Conservation (phyloP, 768 basidiomycete genomes). For the Solioccasus polychromus region DNA sequence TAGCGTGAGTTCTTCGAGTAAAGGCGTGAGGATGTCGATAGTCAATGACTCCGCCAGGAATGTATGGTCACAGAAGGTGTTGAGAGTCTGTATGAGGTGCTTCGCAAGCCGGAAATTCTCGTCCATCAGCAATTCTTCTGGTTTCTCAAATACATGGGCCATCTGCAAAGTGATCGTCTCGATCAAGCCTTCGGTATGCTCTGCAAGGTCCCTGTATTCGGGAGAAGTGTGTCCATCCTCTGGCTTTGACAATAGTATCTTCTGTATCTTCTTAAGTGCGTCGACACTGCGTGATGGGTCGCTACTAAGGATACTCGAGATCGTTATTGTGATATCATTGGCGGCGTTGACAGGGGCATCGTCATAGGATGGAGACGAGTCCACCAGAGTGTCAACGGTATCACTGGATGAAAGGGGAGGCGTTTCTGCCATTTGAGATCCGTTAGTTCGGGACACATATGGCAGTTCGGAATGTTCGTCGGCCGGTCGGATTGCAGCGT, state of each 20-base stretch:
- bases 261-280: constrained; percentile 90
- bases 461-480: constrained; percentile 33
- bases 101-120: constrained; percentile 93
- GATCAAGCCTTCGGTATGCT: constrained; percentile 79
- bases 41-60: constrained; percentile 86
- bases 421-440: constrained; percentile 11
- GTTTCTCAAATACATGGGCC: constrained; percentile 86
- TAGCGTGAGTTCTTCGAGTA: constrained; percentile 90
- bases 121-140: constrained; percentile 66
- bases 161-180: constrained; percentile 90
- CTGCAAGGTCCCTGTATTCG: constrained; percentile 74
- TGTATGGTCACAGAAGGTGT: constrained; percentile 89
- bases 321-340: constrained; percentile 75
- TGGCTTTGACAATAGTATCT: constrained; percentile 72
- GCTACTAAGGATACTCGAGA: constrained; percentile 86
- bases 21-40: constrained; percentile 75
- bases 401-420: constrained; percentile 21
- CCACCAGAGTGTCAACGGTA: constrained; percentile 34
- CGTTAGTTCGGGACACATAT: constrained; percentile 21
- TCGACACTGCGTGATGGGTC: constrained; percentile 87
- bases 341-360: constrained; percentile 14
- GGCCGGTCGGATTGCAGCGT: constrained; percentile 15
- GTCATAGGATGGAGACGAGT: constrained; percentile 27
- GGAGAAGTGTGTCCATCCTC: constrained; percentile 67
- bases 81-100: constrained; percentile 94